Base-by-base conservation (phyloP, 768 basidiomycete species). In the Candolleomyces eurysporus region DNA sequence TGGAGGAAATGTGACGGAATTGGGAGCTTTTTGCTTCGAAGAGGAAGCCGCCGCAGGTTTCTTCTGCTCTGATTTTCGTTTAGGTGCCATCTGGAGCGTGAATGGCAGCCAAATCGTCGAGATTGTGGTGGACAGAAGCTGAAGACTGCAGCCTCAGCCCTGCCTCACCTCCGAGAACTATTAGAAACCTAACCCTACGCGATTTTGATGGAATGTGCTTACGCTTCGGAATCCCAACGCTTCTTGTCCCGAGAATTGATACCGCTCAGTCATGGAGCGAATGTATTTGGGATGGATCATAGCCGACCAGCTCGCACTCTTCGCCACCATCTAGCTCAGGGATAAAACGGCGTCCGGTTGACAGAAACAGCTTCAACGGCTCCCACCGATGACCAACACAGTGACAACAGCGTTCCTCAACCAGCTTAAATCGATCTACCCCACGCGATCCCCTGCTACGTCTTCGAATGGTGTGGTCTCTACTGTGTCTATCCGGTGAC, bases 391-490 rank as follows among this genome's bases (percentile, higher is more conserved):
- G 67, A 30, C 66, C 21, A 57, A 51, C 14, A 63, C 80, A 56
- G 79, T 78, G 3, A 78, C 81, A 2, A 63, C 77, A 10, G 68
- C 73, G 11, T 78, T 84, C 69, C 74, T 87, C 7, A 62, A 70
- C 50, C 68, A 69, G 19, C 70, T 87, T 60, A 81, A 82, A 63
- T 70, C 74, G 1, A 59, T 82, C 1, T 86, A 81, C 67, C 84
- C 85, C 22, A 55, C 67, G 52, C 49, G 48, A 19, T 54, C 62
- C 26, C 54, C 48, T 17, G 60, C 57, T 16, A 55, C 63, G n/a
- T 10, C 52, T 10, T 48, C 66, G 19, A 61, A 64, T 51, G 64
- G 71, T 54, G 61, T 67, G 63, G 21, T 58, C 49, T 61, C 49
- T 61, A 39, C 52, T 36, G 31, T 50, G 59, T 39, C 30, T 46